Conservation (phyloP, 345 rosid genomes). For the Raphanus sativus region DNA sequence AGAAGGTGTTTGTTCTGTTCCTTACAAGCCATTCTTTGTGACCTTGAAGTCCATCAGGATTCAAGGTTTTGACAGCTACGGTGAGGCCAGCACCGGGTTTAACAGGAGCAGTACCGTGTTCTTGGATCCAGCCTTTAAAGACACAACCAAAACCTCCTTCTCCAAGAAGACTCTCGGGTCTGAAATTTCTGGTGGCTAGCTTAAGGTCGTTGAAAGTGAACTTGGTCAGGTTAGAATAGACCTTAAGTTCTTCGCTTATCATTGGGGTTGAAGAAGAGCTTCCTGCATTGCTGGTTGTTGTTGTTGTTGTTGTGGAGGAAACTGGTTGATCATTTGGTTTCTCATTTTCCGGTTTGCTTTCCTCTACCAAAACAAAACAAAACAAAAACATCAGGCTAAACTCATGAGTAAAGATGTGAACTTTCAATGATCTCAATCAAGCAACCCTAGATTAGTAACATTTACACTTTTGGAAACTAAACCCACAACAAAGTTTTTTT, state of each 20-base stretch:
- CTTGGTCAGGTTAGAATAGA: conserved; percentile 77
- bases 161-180: conserved; percentile 95
- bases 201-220: conserved; percentile 89
- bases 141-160: conserved; percentile 99
- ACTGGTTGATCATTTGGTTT: conserved; percentile 69
- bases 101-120: conserved; percentile 96
- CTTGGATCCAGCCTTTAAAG: conserved; percentile 96
- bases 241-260: conserved; percentile 83
- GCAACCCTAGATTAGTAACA: conserved; percentile 29
- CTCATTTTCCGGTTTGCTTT: conserved; percentile 69
- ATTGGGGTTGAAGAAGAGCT: conserved; percentile 82
- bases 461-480: conserved; percentile 17
- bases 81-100: conserved; percentile 97
- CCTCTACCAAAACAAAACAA: conserved; percentile 31
- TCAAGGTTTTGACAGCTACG: conserved; percentile 95
- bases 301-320: conserved; percentile 54
- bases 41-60: conserved; percentile 98
- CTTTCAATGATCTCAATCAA: neutral
- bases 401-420: neutral
- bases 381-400: too few species aligned
- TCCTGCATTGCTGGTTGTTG: conserved; percentile 78
- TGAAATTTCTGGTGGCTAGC: conserved; percentile 88
- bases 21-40: conserved; percentile 98
- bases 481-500: conserved; percentile 4
- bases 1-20: neutral